Conservation (phyloP, 129 eudicot species). For the Escallonia herrerae region DNA sequence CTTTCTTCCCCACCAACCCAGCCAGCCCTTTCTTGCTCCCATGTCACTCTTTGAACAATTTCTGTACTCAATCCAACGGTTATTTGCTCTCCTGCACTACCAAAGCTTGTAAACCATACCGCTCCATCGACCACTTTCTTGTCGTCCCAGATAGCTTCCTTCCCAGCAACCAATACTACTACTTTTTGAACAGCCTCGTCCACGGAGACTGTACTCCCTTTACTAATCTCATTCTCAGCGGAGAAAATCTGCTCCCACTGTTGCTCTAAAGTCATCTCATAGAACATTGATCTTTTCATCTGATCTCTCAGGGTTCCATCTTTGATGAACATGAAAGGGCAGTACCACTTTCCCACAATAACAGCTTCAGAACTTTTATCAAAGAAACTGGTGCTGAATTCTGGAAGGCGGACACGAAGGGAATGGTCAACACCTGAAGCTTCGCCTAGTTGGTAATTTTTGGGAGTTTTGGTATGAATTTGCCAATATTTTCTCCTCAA, state of each 20-base stretch:
- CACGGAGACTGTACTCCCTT: slow-evolving; percentile 16
- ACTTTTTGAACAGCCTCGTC: slow-evolving; percentile 28
- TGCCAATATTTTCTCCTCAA: slow-evolving; percentile 45
- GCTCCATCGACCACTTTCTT: slow-evolving; percentile 18
- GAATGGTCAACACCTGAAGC: slow-evolving; percentile 45
- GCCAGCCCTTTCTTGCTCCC: slow-evolving; percentile 41
- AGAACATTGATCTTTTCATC: slow-evolving; percentile 37
- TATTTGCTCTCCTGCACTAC: slow-evolving; percentile 17
- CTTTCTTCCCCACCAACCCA: slow-evolving; percentile 14
- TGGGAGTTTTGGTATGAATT: slow-evolving; percentile 34
- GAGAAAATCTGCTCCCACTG: slow-evolving; percentile 54
- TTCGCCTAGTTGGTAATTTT: slow-evolving; percentile 29
- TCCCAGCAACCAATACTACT: slow-evolving; percentile 27
- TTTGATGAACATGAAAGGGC: slow-evolving; percentile 65
- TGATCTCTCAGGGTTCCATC: slow-evolving; percentile 41
- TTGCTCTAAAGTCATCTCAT: slow-evolving; percentile 50
- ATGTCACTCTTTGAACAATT: slow-evolving; percentile 45
- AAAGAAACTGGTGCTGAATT: slow-evolving; percentile 20
- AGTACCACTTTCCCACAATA: slow-evolving; percentile 69
- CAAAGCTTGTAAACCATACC: slow-evolving; percentile 23
- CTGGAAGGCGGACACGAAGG: slow-evolving; percentile 51
- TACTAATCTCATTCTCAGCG: slow-evolving; percentile 13
- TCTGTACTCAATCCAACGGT: slow-evolving; percentile 43
- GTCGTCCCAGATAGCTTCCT: slow-evolving; percentile 36
- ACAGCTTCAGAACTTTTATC: slow-evolving; percentile 22